Base-by-base conservation (phyloP, 73 alveolate genomes). In the Paramecium sexaurelia region DNA sequence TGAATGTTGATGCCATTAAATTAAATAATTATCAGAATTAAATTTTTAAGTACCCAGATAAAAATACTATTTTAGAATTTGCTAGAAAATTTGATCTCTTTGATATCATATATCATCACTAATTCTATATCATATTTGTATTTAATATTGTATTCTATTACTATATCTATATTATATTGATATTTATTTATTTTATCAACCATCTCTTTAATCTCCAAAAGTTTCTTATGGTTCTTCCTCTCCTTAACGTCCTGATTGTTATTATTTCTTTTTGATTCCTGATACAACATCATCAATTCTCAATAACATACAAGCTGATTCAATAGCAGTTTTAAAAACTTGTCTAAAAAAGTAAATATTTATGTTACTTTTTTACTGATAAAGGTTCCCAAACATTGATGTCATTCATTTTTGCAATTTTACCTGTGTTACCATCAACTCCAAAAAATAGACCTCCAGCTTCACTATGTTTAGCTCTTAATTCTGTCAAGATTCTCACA, bases 361-460 rank as follows among this genome's bases (percentile, higher is more conserved):
- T 41, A 78, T 9, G 11, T 0, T 41, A 78, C 91, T 68, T 75
- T 94, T 98, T 98, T 90, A 98, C 99, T 22, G 99, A 99, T 32
- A 98, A 95, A 22, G 99, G 98, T 92, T 98, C 99, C 98, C 99
- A 98, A 40, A 98, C 96, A 91, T 97, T 95, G 43, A 96, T 33
- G 20, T 94, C 99, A 93, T 94, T 95, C 99, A 98, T 96, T 92
- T 97, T 95, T 17, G 99, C 98, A 87, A 98, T 96, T 51, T 92
- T 95, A 35, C 99, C 99, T 29, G 98, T 94, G 87, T 98, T 97
- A 55, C 99, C 99, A 90, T 98, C 99, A 73, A 98, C 96, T 89
- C 99, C 99, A 91, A 66, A 94, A 93, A 75, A 93, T 35, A 93
- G 92, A 55, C 56, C 85, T 40, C 96, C 98, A 84, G 93, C 91